Evolutionary conservation across 441 rosid species (phyloP), one percentile per base, ranked within the genome.

Genomic region (Gossypium gossypioides): DNA sequence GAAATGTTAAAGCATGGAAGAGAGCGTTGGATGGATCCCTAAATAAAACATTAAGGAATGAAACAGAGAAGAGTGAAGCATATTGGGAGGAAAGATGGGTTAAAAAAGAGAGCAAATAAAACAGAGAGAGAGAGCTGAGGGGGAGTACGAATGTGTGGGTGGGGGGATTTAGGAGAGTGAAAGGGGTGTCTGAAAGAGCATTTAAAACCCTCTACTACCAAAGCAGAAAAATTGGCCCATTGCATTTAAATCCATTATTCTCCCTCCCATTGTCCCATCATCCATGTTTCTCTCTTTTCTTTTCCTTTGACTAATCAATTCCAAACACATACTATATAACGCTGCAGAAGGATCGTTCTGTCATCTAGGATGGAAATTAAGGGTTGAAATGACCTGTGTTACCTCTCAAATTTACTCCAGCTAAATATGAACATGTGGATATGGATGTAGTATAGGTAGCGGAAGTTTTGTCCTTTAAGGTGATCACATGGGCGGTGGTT

Each of bases 171-270:
- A 74, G 76, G 71, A 75, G 71, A 54, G 78, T 15, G 60, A 59
- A 75, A 74, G 84, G 73, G 72, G 40, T 34, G 40, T 74, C 84
- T 79, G 85, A 34, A 78, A 63, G 79, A 82, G 89, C 97, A 91
- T 88, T 88, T 71, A 88, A 79, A 84, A 80, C 91, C 79, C 73
- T 34, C 91, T 77, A 89, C 93, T 86, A 86, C 97, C 93, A 84
- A 85, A 76, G 81, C 91, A 76, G 81, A 86, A 88, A 82, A 34
- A 71, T 78, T 77, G 89, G 87, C 50, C 87, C 91, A 81, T 27
- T 66, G 88, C 89, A 89, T 89, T 88, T 81, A 86, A 25, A 62
- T 74, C 77, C 60, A 55, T 48, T 56, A 75, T 80, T 77, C 78
- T 27, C 66, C 69, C 59, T 65, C 69, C 62, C 18, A 2, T 54